Conservation (phyloP, 73 alveolate species). For the Paramecium biaurelia region DNA sequence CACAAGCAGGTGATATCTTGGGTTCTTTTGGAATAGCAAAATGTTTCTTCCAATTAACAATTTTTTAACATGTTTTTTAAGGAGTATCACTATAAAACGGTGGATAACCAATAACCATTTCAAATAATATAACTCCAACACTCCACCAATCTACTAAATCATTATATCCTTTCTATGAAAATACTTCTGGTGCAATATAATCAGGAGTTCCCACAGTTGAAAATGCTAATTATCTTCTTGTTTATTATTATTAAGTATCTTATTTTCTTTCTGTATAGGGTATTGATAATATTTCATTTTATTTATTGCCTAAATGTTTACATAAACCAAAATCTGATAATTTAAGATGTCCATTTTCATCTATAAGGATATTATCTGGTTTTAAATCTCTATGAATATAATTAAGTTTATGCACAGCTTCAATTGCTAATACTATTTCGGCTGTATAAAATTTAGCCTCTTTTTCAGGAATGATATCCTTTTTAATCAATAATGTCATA, state of each 20-base stretch:
- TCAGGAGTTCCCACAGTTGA: conserved; percentile 99
- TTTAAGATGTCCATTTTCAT: conserved; percentile 54
- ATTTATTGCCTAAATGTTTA: conserved; percentile 32
- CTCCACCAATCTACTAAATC: conserved; percentile 97
- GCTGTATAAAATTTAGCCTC: conserved; percentile 62
- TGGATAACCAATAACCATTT: conserved; percentile 96
- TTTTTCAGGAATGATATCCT: conserved; percentile 54
- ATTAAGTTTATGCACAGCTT: conserved; percentile 48
- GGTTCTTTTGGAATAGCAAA: conserved; percentile 92
- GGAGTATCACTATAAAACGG: conserved; percentile 94
- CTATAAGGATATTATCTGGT: conserved; percentile 54
- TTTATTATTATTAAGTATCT: neutral
- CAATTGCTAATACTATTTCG: conserved; percentile 51
- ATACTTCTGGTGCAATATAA: conserved; percentile 98
- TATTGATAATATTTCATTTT: neutral
- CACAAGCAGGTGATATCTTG: conserved; percentile 80
- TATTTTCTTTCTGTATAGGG: neutral
- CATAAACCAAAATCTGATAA: conserved; percentile 60
- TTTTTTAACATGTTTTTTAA: conserved; percentile 81
- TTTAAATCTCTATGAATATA: conserved; percentile 61
- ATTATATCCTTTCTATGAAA: conserved; percentile 85
- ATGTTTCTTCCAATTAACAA: conserved; percentile 83
- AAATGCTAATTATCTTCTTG: conserved; percentile 83
- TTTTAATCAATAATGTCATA: conserved; percentile 72
- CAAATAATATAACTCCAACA: conserved; percentile 94